Conservation (phyloP, 768 basidiomycete species). For the Rhodotorula paludigena region DNA sequence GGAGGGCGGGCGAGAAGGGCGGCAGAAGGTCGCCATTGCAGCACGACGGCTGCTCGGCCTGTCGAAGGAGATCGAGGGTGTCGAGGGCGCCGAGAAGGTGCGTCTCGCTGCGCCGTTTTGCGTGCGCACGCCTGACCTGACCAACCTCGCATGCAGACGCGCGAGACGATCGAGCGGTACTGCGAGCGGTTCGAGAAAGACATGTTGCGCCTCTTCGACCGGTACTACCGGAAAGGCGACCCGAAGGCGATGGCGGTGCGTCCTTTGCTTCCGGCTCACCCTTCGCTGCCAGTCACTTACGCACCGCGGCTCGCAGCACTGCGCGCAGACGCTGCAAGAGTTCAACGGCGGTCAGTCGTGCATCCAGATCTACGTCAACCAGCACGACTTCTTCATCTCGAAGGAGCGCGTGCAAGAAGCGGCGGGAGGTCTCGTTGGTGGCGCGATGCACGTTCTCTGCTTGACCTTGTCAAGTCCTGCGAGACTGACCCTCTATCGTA, state of each 20-base stretch:
- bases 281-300: neutral
- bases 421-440: slow-evolving; percentile 51
- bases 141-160: slow-evolving; percentile 54
- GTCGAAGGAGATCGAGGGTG: slow-evolving; percentile 80
- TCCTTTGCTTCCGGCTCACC: slow-evolving; percentile 3
- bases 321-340: slow-evolving; percentile 90
- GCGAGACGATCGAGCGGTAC: slow-evolving; percentile 89
- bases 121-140: neutral
- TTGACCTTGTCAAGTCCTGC: neutral
- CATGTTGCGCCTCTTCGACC: slow-evolving; percentile 90
- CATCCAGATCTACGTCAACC: slow-evolving; percentile 97
- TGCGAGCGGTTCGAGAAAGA: slow-evolving; percentile 99
- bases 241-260: slow-evolving; percentile 98
- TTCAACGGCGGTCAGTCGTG: slow-evolving; percentile 97
- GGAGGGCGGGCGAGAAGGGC: slow-evolving; percentile 75
- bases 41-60: slow-evolving; percentile 77
- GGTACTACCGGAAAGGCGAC: slow-evolving; percentile 92
- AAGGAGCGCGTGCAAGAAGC: slow-evolving; percentile 65
- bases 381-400: slow-evolving; percentile 96
- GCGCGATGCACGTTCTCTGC: slow-evolving; percentile 40
- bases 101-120: slow-evolving; percentile 11
- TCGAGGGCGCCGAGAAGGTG: slow-evolving; percentile 75
- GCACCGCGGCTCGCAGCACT: slow-evolving; percentile 60
- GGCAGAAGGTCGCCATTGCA: slow-evolving; percentile 80
- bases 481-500: slow-evolving; percentile 25